Evolutionary conservation across 2,329 filamentous ascomycete genomes (phyloP).

Genomic region (Ascochyta pisi): DNA sequence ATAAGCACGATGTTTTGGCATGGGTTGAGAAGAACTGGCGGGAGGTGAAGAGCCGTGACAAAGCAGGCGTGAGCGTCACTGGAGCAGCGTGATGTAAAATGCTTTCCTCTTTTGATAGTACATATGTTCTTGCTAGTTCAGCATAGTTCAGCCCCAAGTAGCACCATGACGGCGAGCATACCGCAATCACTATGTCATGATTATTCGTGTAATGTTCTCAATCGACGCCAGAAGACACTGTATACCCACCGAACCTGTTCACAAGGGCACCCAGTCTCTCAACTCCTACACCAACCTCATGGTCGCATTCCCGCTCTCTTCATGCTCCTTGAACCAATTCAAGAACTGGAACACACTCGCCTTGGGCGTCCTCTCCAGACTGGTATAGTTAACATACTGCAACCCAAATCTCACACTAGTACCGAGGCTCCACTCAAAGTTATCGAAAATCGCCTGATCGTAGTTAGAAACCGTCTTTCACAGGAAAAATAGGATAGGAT

Average conservation of each 20-base stretch:
- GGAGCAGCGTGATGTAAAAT: slow-evolving; percentile 1
- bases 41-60: slow-evolving; percentile 40
- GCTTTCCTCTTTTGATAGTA: neutral
- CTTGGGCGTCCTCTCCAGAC: slow-evolving; percentile 51
- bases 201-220: too few relatives aligned
- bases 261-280: too few relatives aligned
- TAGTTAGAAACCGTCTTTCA: too few relatives aligned
- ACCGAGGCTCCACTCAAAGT: slow-evolving; percentile 53
- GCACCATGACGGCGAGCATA: neutral
- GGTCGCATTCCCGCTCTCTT: slow-evolving; percentile 34
- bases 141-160: neutral
- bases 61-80: slow-evolving; percentile 25
- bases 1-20: slow-evolving; percentile 23
- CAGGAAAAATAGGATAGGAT: neutral
- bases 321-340: slow-evolving; percentile 51
- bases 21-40: slow-evolving; percentile 46
- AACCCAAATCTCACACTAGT: slow-evolving; percentile 49
- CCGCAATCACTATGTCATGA: neutral
- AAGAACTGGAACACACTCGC: slow-evolving; percentile 53
- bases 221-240: too few relatives aligned
- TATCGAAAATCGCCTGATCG: slow-evolving; percentile 47
- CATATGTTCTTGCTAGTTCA: neutral
- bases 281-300: slow-evolving; percentile 24
- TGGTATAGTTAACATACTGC: slow-evolving; percentile 54
- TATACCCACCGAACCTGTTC: too few relatives aligned